These are phyloP conservation scores for Cubamyces sp. DNA, from an alignment of 768 basidiomycete genomes.

Conservation along the genomic window DNA sequence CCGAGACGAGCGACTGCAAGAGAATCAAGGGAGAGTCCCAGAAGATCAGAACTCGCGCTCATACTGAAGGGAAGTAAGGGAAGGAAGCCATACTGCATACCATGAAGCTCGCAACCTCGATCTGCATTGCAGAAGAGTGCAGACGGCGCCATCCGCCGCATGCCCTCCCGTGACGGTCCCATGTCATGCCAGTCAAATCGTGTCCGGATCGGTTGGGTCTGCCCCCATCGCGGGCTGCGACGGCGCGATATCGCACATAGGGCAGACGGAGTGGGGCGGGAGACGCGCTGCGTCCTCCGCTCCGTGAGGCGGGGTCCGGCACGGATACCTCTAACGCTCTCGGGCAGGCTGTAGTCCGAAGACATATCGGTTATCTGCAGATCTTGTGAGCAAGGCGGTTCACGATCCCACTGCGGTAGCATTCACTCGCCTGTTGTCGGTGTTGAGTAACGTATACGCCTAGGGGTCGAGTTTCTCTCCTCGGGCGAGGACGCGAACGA, in stretches of 20 bases:
- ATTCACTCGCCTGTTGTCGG: conserved; percentile 3
- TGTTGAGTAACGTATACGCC: conserved; percentile 1
- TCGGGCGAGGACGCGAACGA: conserved; percentile 78
- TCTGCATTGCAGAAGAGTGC: not conserved
- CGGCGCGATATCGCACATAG: not conserved
- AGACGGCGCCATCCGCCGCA: not conserved
- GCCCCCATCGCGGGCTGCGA: not conserved
- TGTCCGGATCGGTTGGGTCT: conserved; percentile 10
- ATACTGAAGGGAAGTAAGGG: not conserved
- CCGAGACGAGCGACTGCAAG: conserved; percentile 16
- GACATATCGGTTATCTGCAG: not conserved
- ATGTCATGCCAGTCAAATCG: conserved; percentile 10
- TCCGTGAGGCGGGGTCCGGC: not conserved
- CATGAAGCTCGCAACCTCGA: conserved; percentile 18
- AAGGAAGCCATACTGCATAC: conserved; percentile 19
- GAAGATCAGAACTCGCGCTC: conserved; percentile 21
- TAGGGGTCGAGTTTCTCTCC: conserved; percentile 79
- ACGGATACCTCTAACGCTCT: conserved; percentile 14
- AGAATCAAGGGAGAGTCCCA: not conserved
- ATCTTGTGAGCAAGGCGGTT: not conserved
- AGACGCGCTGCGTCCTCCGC: conserved; percentile 8
- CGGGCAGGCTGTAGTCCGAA: conserved; percentile 8
- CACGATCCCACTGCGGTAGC: not conserved
- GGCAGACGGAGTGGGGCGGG: not conserved
- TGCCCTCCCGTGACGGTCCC: not conserved